Evolutionary conservation across 1,139 yeast genomes (phyloP), one percentile per base, ranked within the genome.

Genomic region (Lodderomyces pseudojiufengensis): DNA sequence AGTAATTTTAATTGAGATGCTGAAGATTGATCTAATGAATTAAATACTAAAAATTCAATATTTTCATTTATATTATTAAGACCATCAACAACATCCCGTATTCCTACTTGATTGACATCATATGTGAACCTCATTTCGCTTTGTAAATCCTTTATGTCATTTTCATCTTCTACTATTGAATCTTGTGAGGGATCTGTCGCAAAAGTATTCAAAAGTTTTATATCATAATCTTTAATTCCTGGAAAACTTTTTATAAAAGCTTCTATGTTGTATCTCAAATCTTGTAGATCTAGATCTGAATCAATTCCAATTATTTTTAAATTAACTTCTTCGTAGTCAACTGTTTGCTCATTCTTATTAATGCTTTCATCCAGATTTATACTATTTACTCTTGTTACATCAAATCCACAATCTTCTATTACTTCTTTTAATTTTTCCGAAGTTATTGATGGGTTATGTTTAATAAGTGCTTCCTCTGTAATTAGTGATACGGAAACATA

Each of bases 401-500:
- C 90, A 49, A 85, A 85, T 7, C 95, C 95, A 47, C 84, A 76
- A 47, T 82, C 83, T 45, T 86, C 94, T 12, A 88, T 70, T 6
- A 70, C 56, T 18, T 67, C 72, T 23, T 57, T 56, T 7, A 83
- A 57, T 7, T 46, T 55, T 1, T 61, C 65, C 0, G 68, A 42
- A 1, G 65, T 38, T 1, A 71, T 50, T 1, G 44, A 32, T 1
- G 44, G 38, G 24, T 61, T 59, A 51, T 77, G 88, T 3, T 50
- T 50, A 9, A 87, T 73, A 12, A 60, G 54, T 0, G 88, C 95
- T 37, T 78, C 78, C 50, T 83, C 90, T 0, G 95, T 86, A 16
- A 84, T 66, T 20, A 85, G 65, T 1, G 95, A 82, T 3, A 88
- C 85, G 10, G 73, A 64, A 0, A 69, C 88, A 13, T 53, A 51